A percentile compares a stretch with the other conserved stretches of the same genome.
These are phyloP conservation scores for Cucurbita ficifolia DNA, from an alignment of 306 rosid genomes.

Conservation along the genomic window DNA sequence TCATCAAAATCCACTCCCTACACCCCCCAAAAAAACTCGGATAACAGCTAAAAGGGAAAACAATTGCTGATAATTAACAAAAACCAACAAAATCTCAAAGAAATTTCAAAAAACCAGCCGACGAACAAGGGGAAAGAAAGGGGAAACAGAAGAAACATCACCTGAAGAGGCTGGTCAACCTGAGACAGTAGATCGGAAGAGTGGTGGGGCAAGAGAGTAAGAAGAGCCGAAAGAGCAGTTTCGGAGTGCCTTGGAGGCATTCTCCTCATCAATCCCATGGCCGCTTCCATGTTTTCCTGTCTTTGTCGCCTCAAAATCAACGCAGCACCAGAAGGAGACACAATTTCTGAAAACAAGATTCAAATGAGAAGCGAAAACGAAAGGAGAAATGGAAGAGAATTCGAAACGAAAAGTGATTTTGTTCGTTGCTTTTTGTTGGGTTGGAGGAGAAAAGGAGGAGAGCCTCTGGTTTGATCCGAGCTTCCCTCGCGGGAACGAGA, in stretches of 20 bases:
- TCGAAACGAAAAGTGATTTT: not conserved
- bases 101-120: not conserved
- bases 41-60: not conserved
- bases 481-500: slow-evolving; percentile 41
- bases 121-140: not conserved
- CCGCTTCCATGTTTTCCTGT: slow-evolving; percentile 55
- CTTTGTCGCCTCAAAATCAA: not conserved
- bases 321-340: not conserved
- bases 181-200: slow-evolving; percentile 96
- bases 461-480: slow-evolving; percentile 28
- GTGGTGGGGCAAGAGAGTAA: slow-evolving; percentile 70
- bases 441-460: not conserved
- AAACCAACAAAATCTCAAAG: not conserved
- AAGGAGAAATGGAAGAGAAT: not conserved
- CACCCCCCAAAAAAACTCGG: not conserved
- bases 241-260: slow-evolving; percentile 86
- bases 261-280: slow-evolving; percentile 91
- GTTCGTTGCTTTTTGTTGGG: not conserved
- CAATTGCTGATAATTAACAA: not conserved
- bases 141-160: not conserved
- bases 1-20: no score
- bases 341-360: not conserved
- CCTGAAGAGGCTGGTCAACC: slow-evolving; percentile 99
- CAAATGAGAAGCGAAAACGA: not conserved
- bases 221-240: slow-evolving; percentile 84